Percentiles rank a stretch among this genome's conserved stretches.
These are phyloP conservation scores for Gossypium laxum DNA, from an alignment of 441 rosid species.

Conservation along the genomic window DNA sequence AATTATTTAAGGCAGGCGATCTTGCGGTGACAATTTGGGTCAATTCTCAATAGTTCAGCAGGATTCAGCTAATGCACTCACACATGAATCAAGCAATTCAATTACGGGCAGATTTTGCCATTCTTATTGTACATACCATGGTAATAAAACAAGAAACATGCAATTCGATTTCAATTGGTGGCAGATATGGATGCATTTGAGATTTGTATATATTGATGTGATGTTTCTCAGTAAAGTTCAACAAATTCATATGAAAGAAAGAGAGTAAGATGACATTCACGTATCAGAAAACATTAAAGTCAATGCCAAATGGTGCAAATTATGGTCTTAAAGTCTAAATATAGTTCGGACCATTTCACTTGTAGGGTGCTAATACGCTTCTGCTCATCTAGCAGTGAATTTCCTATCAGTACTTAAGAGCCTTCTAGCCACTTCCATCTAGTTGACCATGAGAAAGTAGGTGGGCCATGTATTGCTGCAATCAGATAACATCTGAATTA, in stretches of 20 bases:
- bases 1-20: not conserved
- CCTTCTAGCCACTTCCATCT: conserved; percentile 55
- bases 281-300: not conserved
- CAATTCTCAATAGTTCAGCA: not conserved
- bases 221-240: not conserved
- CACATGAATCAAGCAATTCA: not conserved
- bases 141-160: not conserved
- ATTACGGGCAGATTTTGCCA: not conserved
- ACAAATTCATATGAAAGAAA: not conserved
- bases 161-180: not conserved
- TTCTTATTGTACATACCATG: not conserved
- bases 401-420: not conserved
- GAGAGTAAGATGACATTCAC: not conserved
- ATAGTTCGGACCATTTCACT: too few relatives aligned
- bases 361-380: not conserved
- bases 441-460: conserved; percentile 78
- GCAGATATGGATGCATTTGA: conserved; percentile 3
- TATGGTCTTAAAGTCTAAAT: not conserved
- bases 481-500: conserved; percentile 11
- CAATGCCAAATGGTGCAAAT: not conserved
- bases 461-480: conserved; percentile 85
- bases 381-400: not conserved
- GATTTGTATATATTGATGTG: not conserved
- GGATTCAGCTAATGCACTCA: not conserved
- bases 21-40: not conserved